These are phyloP conservation scores for Cladorrhinum samala DNA, from an alignment of 495 filamentous ascomycete species.

Conservation along the genomic window DNA sequence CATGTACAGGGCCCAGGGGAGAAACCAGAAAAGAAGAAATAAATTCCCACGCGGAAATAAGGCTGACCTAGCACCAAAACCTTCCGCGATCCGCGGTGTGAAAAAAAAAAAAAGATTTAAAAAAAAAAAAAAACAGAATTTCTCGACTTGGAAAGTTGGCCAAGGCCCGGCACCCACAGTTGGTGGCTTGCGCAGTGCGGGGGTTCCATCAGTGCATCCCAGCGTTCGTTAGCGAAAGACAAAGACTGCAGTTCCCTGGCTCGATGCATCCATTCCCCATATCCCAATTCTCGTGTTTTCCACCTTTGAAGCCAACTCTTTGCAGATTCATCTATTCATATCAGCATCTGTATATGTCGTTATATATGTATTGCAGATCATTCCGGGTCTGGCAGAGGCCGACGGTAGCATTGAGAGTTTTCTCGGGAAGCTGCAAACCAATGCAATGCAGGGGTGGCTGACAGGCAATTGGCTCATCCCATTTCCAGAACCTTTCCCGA, in stretches of 20 bases:
- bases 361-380: background rate
- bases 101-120: background rate
- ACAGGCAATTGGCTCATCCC: background rate
- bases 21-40: too few relatives aligned
- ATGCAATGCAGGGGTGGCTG: background rate
- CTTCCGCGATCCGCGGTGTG: too few relatives aligned
- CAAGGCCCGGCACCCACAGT: background rate
- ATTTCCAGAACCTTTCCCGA: too few relatives aligned
- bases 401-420: background rate
- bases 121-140: background rate
- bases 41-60: background rate
- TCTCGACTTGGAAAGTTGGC: slow-evolving; percentile 14
- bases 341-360: too few relatives aligned
- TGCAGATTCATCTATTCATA: too few relatives aligned
- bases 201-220: background rate
- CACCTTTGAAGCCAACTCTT: background rate
- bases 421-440: background rate
- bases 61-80: background rate
- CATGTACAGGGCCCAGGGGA: too few relatives aligned
- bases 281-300: background rate
- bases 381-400: background rate
- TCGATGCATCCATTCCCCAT: background rate
- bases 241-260: background rate
- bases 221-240: too few relatives aligned
- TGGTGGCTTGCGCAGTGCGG: background rate